A percentile compares a stretch with the other conserved stretches of the same genome.
Conservation (phyloP, 1,284 basidiomycete genomes). For the Ustilago loliicola region DNA sequence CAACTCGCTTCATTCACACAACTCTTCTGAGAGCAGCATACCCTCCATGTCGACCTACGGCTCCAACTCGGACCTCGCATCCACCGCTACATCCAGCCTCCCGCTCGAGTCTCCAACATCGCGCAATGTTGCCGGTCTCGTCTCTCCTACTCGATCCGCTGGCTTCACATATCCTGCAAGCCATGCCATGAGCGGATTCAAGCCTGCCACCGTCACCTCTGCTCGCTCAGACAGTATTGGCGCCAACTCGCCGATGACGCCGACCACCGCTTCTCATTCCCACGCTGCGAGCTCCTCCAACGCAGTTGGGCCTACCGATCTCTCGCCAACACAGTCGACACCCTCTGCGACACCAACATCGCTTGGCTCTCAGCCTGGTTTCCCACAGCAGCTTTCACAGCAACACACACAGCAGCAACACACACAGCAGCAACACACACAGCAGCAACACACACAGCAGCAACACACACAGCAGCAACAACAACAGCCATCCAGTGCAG, state of each 20-base stretch:
- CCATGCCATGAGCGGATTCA: conserved; percentile 49
- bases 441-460: conserved; percentile 22
- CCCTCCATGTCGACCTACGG: conserved; percentile 29
- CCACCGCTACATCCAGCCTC: conserved; percentile 33
- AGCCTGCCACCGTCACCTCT: conserved; percentile 32
- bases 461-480: conserved; percentile 22
- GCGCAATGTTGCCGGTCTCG: conserved; percentile 42
- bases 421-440: too few species aligned
- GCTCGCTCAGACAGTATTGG: conserved; percentile 27
- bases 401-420: conserved; percentile 20
- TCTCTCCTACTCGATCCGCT: conserved; percentile 40
- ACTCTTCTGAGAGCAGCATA: conserved; percentile 32
- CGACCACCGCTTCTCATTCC: conserved; percentile 27
- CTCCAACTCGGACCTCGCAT: conserved; percentile 36
- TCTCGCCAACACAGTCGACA: conserved; percentile 47
- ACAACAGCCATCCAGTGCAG: conserved; percentile 25
- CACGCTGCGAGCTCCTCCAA: conserved; percentile 19
- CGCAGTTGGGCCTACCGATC: conserved; percentile 19
- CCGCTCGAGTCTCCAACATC: conserved; percentile 49
- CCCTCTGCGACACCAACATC: conserved; percentile 39
- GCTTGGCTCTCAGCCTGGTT: conserved; percentile 35
- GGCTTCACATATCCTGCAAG: conserved; percentile 38
- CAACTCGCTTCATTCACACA: conserved; percentile 42
- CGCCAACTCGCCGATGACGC: conserved; percentile 39
- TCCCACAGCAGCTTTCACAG: conserved; percentile 22